Percentiles rank a stretch among this genome's conserved stretches.
These are phyloP conservation scores for Claviceps monticola DNA, from an alignment of 2,329 filamentous ascomycete genomes.

Conservation along the genomic window DNA sequence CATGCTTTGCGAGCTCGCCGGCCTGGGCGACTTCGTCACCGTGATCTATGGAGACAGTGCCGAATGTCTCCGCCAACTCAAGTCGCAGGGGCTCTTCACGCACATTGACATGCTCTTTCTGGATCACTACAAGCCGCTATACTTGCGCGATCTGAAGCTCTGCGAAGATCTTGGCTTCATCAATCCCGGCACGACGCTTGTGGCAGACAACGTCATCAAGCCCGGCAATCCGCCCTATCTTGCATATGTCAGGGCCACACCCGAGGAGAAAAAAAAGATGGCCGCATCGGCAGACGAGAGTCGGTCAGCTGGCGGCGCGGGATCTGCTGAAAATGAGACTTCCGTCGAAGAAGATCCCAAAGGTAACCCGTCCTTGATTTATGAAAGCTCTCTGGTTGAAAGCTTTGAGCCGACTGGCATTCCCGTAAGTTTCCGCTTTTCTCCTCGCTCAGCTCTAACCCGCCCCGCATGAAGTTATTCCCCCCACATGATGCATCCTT, in stretches of 20 bases:
- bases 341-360: slow-evolving; percentile 12
- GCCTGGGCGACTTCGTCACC: slow-evolving; percentile 54
- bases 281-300: slow-evolving; percentile 24
- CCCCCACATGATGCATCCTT: neutral
- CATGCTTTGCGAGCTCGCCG: slow-evolving; percentile 59
- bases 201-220: slow-evolving; percentile 57
- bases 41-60: slow-evolving; percentile 58
- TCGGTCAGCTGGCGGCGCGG: neutral
- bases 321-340: too few species aligned
- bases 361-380: slow-evolving; percentile 52
- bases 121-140: slow-evolving; percentile 69
- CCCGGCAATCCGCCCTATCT: slow-evolving; percentile 59
- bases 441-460: too few species aligned
- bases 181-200: slow-evolving; percentile 45
- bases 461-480: too few species aligned
- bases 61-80: slow-evolving; percentile 47
- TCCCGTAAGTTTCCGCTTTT: slow-evolving; percentile 32
- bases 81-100: slow-evolving; percentile 35
- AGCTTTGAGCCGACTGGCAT: slow-evolving; percentile 56
- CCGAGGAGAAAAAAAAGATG: slow-evolving; percentile 52
- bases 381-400: slow-evolving; percentile 48
- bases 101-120: slow-evolving; percentile 62
- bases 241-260: slow-evolving; percentile 53
- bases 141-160: slow-evolving; percentile 60
- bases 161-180: slow-evolving; percentile 59